Percentiles rank a stretch among this genome's conserved stretches.
Evolutionary conservation across 1,284 basidiomycete genomes (phyloP).

Genomic region (Termitomyces sp.): DNA sequence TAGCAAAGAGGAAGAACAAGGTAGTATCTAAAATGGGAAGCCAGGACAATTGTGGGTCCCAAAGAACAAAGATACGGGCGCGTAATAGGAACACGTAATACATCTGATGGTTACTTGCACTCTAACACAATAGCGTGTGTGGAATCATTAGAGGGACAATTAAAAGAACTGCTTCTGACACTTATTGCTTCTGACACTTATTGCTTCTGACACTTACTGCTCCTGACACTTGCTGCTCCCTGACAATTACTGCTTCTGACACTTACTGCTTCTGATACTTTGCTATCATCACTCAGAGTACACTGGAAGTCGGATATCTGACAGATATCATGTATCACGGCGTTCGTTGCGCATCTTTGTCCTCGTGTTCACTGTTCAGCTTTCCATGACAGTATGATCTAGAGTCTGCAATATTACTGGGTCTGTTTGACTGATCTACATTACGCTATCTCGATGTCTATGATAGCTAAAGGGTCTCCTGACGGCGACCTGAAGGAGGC

Average conservation of each 20-base stretch:
- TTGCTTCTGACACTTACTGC: not conserved
- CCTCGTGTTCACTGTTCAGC: not conserved
- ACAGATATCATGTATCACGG: not conserved
- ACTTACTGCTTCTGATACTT: not conserved
- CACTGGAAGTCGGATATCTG: too few species aligned
- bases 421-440: not conserved
- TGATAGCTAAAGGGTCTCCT: conserved; percentile 25
- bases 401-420: not conserved
- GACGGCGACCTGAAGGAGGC: conserved; percentile 28
- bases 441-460: conserved; percentile 31
- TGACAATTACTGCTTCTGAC: conserved; percentile 3
- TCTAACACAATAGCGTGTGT: conserved; percentile 15
- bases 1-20: conserved; percentile 24
- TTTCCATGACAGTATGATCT: too few species aligned
- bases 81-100: conserved; percentile 11
- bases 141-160: conserved; percentile 5
- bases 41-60: conserved; percentile 13
- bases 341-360: not conserved
- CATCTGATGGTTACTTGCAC: not conserved
- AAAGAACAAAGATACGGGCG: not conserved
- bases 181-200: not conserved
- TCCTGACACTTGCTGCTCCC: too few species aligned
- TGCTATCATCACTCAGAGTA: not conserved
- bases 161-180: not conserved
- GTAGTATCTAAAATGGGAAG: conserved; percentile 16